Base-by-base conservation (phyloP, 1,139 yeast genomes). In the Blastobotrys apis region DNA sequence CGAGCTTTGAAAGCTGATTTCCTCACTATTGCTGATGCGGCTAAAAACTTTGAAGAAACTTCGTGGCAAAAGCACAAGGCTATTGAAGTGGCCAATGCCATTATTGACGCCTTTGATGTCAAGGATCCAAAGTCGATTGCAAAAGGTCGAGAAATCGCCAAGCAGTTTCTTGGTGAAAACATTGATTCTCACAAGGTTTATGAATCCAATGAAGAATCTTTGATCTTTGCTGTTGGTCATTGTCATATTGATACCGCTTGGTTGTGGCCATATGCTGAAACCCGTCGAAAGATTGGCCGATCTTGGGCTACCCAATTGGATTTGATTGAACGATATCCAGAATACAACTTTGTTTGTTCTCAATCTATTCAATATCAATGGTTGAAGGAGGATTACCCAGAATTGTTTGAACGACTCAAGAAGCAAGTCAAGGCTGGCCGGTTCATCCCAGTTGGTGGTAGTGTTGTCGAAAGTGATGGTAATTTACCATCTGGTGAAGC, bases 201-300 rank as follows among this genome's bases (percentile, higher is more conserved):
- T 37, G 22, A 25, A 13, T 33, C 23, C 12, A 20, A 25, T 13
- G 35, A 27, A 16, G 37, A 38, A 8, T 33, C 53, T 35, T 62
- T 67, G 31, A 94, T 87, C 8, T 82, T 70, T 60, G 95, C 85
- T 3, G 74, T 90, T 50, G 97, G 97, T 39, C 84, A 88, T 61
- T 90, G 97, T 62, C 97, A 90, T 63, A 90, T 88, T 56, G 97
- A 90, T 60, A 88, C 97, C 21, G 95, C 95, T 17, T 86, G 95
- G 95, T 72, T 84, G 51, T 90, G 97, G 97, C 96, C 96, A 12
- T 88, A 84, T 70, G 96, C 94, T 3, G 96, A 90, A 64, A 85
- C 96, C 1, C 81, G 83, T 55, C 75, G 95, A 50, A 87, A 87
- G 60, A 78, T 87, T 50, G 94, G 87, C 4, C 75, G 97, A 54